Base-by-base conservation (phyloP, 2,329 filamentous ascomycete genomes). In the Cercospora nicotianae region DNA sequence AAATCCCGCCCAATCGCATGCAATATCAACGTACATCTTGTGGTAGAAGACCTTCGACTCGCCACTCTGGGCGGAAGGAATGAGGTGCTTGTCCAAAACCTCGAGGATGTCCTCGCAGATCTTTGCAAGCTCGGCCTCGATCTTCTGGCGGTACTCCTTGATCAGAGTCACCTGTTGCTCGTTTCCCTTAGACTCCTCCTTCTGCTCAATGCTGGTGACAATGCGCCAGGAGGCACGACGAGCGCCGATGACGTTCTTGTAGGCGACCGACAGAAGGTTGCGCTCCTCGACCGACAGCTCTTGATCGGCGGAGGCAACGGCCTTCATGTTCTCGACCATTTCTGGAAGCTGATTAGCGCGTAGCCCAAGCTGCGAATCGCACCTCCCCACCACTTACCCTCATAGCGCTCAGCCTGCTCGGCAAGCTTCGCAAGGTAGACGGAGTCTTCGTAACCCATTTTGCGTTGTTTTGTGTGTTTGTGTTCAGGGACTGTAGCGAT, bases 291-390 rank as follows among this genome's bases (percentile, higher is more conserved):
- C 93, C 72, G 83, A 85, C 68, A 86, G 83, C 79, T 86, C 85
- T 79, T 85, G 83, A 78, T 86, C 83, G 76, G 94, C 92, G 75
- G 91, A 94, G 78, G 94, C 94, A 79, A 97, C 94, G 76, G 92
- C 90, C 90, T 97, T 98, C 94, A 98, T 98, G 89, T 97, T 97
- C 87, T 97, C 93, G 76, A 98, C 94, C 94, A 98, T 97, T 86
- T 97, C 94, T 97, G 83, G 67, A n/a, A 60, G 45, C 31, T 31
- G 33, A 68, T 72, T 65, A 75, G 80, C 87, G 79, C 86, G 60
- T 60, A 42, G 13, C 26, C 51, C n/a, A 23, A 48, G 69, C 62
- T 28, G 31, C 30, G 62, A 42, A 55, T 63, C 39, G 18, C 31
- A 58, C 26, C 45, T 58, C 53, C 53, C 26, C 53, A 18, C 16